Conservation (phyloP, 345 rosid genomes). For the Salix suchowensis region DNA sequence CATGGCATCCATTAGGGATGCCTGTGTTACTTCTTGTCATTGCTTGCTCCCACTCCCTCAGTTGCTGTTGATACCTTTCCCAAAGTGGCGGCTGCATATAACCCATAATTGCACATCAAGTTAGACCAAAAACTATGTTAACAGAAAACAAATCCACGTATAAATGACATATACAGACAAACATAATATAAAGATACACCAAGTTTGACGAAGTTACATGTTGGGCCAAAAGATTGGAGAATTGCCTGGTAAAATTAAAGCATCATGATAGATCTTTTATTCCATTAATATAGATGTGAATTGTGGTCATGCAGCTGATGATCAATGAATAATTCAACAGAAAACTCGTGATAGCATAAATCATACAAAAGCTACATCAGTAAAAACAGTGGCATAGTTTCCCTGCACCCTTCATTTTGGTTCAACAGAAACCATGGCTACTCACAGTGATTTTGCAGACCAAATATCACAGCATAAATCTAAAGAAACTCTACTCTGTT, state of each 20-base stretch:
- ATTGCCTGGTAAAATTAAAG: background rate
- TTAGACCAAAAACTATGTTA: background rate
- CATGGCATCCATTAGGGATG: constrained; percentile 44
- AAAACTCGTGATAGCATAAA: no score
- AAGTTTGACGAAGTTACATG: background rate
- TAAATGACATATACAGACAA: background rate
- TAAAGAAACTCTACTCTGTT: no score
- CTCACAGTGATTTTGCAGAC: no score
- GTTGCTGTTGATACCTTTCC: constrained; percentile 78
- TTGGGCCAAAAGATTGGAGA: background rate
- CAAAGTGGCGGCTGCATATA: constrained; percentile 75
- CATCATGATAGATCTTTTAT: background rate
- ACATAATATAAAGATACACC: background rate
- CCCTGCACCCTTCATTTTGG: no score
- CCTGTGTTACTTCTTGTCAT: constrained; percentile 40
- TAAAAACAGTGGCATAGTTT: no score
- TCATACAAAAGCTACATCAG: no score
- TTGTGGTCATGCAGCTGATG: background rate
- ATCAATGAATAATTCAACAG: no score
- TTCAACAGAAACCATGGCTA: no score
- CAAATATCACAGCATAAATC: no score
- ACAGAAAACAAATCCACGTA: background rate
- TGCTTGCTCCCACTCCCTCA: constrained; percentile 76
- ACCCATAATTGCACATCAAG: background rate
- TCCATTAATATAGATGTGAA: background rate